phyloP scores from a whole-genome alignment of 1,139 yeast genomes.

The Taiozyma onychis region DNA sequence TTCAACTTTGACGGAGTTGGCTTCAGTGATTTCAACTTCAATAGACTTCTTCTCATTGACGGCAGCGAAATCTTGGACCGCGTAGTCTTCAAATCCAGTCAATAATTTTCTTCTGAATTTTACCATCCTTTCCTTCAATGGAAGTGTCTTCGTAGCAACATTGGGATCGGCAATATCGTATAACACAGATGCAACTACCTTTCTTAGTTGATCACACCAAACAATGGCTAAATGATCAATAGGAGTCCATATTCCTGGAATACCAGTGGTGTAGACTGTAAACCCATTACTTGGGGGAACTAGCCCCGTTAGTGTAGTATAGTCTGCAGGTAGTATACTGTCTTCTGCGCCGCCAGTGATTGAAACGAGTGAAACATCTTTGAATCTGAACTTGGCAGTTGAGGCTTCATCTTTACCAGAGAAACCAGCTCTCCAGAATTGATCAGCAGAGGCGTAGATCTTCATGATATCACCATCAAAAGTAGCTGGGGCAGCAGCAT shows the following conservation, averaged over 20 bases:
- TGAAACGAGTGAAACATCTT: constrained; percentile 57
- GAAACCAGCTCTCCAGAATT: constrained; percentile 73
- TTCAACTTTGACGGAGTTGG: neutral
- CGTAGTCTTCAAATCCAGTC: constrained; percentile 51
- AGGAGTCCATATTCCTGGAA: constrained; percentile 91
- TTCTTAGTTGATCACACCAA: constrained; percentile 91
- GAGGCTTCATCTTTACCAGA: constrained; percentile 21
- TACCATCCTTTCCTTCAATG: constrained; percentile 51
- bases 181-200: constrained; percentile 52
- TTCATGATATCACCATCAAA: constrained; percentile 84
- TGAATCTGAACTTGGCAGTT: constrained; percentile 36
- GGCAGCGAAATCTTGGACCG: constrained; percentile 24
- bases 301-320: constrained; percentile 68
- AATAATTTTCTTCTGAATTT: constrained; percentile 46
- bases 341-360: constrained; percentile 91
- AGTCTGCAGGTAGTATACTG: constrained; percentile 86
- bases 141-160: constrained; percentile 40
- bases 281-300: constrained; percentile 76
- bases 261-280: constrained; percentile 77
- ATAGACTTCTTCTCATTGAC: neutral
- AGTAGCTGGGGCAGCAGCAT: constrained; percentile 89
- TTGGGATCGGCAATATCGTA: constrained; percentile 51
- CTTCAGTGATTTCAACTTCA: neutral
- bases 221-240: constrained; percentile 94
- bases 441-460: constrained; percentile 69